Evolutionary conservation across 202 grass and related monocot genomes (phyloP).

Genomic region (Sporobolus alterniflorus): DNA sequence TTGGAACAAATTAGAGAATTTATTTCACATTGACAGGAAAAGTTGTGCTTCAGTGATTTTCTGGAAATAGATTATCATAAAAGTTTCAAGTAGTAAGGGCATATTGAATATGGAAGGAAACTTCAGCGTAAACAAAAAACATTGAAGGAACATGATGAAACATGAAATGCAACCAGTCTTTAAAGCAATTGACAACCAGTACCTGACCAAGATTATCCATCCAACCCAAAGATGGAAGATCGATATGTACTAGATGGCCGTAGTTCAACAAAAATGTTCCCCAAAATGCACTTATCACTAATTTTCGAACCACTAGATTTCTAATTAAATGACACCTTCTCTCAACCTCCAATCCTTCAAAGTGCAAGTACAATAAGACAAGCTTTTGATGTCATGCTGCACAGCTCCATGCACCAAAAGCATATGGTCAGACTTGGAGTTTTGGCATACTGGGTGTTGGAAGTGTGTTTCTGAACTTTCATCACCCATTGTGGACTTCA

Average conservation of each 20-base stretch:
- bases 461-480: background rate
- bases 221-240: background rate
- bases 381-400: background rate
- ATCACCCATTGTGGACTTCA: background rate
- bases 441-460: background rate
- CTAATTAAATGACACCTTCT: background rate
- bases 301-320: background rate
- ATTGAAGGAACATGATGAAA: slow-evolving; percentile 11
- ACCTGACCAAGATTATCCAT: slow-evolving; percentile 24
- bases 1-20: slow-evolving; percentile 16
- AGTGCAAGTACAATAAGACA: background rate
- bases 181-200: background rate
- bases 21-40: slow-evolving; percentile 16
- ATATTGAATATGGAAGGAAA: slow-evolving; percentile 14
- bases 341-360: background rate
- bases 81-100: slow-evolving; percentile 16
- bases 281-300: background rate
- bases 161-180: background rate
- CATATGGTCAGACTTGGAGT: background rate
- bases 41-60: background rate
- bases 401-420: background rate
- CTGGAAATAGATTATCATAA: slow-evolving; percentile 4
- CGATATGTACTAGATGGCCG: background rate
- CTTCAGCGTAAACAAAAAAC: background rate
- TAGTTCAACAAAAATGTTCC: background rate